phyloP scores from a whole-genome alignment of 345 rosid genomes.

The Euphorbia peplus region DNA sequence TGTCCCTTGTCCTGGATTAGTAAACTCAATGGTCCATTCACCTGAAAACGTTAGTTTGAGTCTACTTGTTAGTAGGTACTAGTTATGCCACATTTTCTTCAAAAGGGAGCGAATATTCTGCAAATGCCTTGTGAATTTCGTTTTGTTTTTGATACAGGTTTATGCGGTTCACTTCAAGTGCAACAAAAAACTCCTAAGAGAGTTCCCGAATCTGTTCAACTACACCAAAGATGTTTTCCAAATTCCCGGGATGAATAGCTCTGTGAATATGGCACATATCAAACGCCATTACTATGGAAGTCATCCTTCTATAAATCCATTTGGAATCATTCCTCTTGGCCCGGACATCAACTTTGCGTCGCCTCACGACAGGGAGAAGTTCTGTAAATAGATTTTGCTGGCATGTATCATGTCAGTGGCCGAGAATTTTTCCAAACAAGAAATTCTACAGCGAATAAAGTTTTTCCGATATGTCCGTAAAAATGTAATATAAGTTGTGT shows the following conservation, averaged over 20 bases:
- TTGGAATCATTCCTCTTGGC: slow-evolving; percentile 61
- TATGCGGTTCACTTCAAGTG: slow-evolving; percentile 80
- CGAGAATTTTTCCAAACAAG: too few relatives aligned
- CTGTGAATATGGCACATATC: slow-evolving; percentile 67
- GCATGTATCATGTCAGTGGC: too few relatives aligned
- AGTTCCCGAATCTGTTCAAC: slow-evolving; percentile 66
- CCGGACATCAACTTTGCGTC: slow-evolving; percentile 56
- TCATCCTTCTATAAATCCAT: slow-evolving; percentile 65
- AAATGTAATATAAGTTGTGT: too few relatives aligned
- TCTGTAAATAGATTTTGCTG: slow-evolving; percentile 12
- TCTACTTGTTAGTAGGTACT: too few relatives aligned
- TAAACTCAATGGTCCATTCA: too few relatives aligned
- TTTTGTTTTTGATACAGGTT: slow-evolving; percentile 33
- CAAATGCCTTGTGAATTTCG: too few relatives aligned
- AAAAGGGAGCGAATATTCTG: too few relatives aligned
- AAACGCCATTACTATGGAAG: slow-evolving; percentile 77
- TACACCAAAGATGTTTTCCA: slow-evolving; percentile 67
- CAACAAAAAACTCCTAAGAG: slow-evolving; percentile 68
- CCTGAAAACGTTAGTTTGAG: too few relatives aligned
- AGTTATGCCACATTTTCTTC: too few relatives aligned
- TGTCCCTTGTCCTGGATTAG: neutral
- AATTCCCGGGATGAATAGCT: slow-evolving; percentile 49
- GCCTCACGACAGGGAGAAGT: slow-evolving; percentile 55
- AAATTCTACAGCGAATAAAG: too few relatives aligned
- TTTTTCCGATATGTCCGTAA: too few relatives aligned